Base-by-base conservation (phyloP, 1,284 basidiomycete species). In the Gomphus bonarii region DNA sequence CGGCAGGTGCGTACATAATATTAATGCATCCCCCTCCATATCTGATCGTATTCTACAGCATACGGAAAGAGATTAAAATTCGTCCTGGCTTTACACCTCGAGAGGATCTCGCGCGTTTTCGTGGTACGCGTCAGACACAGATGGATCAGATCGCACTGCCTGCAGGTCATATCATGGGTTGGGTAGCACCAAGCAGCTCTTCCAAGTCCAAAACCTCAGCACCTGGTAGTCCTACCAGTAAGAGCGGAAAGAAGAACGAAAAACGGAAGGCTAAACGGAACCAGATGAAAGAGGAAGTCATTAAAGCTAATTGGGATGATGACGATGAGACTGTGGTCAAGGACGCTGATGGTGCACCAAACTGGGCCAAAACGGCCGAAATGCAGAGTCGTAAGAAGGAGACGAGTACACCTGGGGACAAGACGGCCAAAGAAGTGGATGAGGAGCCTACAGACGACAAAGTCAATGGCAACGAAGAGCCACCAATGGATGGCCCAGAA, bases 41-140 rank as follows among this genome's bases (percentile, higher is more conserved):
- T 56, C 14, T 61, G 57, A 18, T 38, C 53, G 50, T 57, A 60
- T 57, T 28, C 44, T 47, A 25, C 68, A 97, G 94, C 49, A 70
- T 91, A 22, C 85, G 95, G 58, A 97, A 95, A 70, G 82, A 97
- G 69, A 75, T 89, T 61, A 95, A 88, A 73, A 86, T 98, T 62
- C 80, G 93, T 35, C 93, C 93, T 0, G 95, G 95, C 1, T 98
- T 85, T 71, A 95, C 92, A 1, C 95, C 95, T 0, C 90, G 92
- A 68, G 95, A 98, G 70, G 95, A 98, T 72, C 80, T 97, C 12
- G 77, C 79, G 35, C 82, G 84, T 42, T 98, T 95, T 70, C 81
- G 91, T 49, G 82, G 88, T 22, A 77, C 82, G 48, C 81, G 83
- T 38, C 88, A 91, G 68, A 73, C 78, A 50, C 82, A 85, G 64